Base-by-base conservation (phyloP, 148 eudicot species). In the Chenopodium suecicum region DNA sequence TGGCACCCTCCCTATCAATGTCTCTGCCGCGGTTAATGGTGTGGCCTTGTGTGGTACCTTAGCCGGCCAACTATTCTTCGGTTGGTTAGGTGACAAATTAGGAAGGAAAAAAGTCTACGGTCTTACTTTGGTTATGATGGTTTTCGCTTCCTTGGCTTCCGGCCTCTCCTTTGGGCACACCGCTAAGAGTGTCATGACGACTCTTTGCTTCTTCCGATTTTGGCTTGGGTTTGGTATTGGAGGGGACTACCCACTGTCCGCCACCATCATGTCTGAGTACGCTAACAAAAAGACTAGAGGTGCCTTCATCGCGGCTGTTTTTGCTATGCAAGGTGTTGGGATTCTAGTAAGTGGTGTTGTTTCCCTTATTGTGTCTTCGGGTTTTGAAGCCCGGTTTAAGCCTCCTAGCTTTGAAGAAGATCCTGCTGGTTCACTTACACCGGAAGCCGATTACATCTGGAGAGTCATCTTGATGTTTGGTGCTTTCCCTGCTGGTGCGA, bases 151-250 rank as follows among this genome's bases (percentile, higher is more conserved):
- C 4, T 19, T 91, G 4, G 90, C 88, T 34, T 93, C 97, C 0
- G 94, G 97, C 0, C 84, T 93, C 12, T 93, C 94, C 23, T 88
- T 91, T 44, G 87, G 93, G 0, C 7, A 54, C 23, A 70, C 41
- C 3, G 77, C 91, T 1, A 93, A 86, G 75, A 81, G 87, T 7
- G 91, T 93, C 7, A 91, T 93, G 88, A 86, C 93, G 8, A 89
- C 94, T 1, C 91, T 93, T 12, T 93, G 97, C 70, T 93, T 93
- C 83, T 93, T 93, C 81, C 83, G 97, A 60, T 93, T 93, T 71
- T 91, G 94, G 97, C 90, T 93, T 0, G 94, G 97, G 9, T 93
- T 93, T 66, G 94, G 97, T 11, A 87, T 93, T n/a, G 97, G 97
- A 3, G 94, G 97, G 11, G 94, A 93, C 76, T 93, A 91, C 65